Conservation (phyloP, 768 basidiomycete species). For the Dictyophora rubrovolvata region DNA sequence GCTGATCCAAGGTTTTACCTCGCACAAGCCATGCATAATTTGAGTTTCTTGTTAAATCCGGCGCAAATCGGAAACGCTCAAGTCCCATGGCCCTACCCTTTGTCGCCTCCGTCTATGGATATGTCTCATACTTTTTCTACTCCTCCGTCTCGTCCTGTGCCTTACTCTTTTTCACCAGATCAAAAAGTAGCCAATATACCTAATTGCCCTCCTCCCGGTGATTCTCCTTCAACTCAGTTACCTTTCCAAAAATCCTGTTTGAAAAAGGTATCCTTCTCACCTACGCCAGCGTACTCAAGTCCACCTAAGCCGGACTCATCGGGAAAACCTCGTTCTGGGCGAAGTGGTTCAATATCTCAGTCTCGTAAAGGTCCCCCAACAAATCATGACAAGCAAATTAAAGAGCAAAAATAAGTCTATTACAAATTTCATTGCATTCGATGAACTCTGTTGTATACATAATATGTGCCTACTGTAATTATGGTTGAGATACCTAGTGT, state of each 20-base stretch:
- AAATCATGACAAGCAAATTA: not conserved
- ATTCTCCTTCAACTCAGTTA: not conserved
- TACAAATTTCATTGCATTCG: not conserved
- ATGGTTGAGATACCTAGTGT: not conserved
- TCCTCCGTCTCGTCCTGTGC: not conserved
- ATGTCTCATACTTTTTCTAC: not conserved
- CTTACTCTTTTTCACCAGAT: not conserved
- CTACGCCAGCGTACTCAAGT: not conserved
- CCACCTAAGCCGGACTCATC: not conserved
- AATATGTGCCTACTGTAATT: not conserved
- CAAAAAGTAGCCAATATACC: not conserved
- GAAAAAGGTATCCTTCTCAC: not conserved
- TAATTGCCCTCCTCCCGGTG: not conserved
- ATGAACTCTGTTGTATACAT: constrained; percentile 16
- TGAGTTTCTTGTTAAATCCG: constrained; percentile 29
- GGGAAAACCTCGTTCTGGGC: not conserved
- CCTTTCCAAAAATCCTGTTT: not conserved
- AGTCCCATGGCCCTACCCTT: constrained; percentile 5
- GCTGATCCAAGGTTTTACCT: constrained; percentile 14
- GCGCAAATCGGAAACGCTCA: constrained; percentile 4
- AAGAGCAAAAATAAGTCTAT: not conserved
- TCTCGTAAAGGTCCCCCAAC: not conserved
- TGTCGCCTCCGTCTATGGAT: not conserved
- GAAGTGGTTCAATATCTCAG: not conserved
- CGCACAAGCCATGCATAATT: constrained; percentile 31